Evolutionary conservation across 495 filamentous ascomycete species (phyloP), one percentile per base, ranked within the genome.

Genomic region (Penicillium goetzii): DNA sequence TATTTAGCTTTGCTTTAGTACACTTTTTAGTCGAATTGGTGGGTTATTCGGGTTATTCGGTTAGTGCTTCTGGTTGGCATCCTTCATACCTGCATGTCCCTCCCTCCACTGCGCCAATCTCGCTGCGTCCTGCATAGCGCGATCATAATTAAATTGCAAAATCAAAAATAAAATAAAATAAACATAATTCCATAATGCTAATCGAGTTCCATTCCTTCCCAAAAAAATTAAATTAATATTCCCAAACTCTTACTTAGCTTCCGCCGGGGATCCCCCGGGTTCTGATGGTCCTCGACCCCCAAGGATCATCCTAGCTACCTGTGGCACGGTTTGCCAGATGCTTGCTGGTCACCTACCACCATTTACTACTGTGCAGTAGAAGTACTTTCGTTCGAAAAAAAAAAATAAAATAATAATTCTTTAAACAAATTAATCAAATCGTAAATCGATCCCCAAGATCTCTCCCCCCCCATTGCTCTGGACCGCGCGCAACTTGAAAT

Each of bases 251-350:
- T 21, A 19, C 17, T 19, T 52, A 47, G 41, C 7, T 33, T 34
- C 57, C 56, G 25, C 50, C 56, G 58, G 61, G 64, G 67, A 59
- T 67, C 58, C 64, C 65, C 68, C 59, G 61, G 72, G 67, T 73
- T 59, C 61, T 66, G 47, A 69, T 67, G 25, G 9, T 36, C 52
- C 14, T 28, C 47, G 30, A 61, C 62, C 38, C 56, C 66, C 75
- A 70, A 65, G 76, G 76, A 78, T 80, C 62, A 78, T 74, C 74
- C 77, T 57, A 43, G 38, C 60, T 68, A 60, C 50, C 33, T 61
- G 56, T 57, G 49, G 28, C 59, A 30, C 26, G 23, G 34, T 57
- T 59, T 65, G 32, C 30, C 32, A 59, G 3, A 52, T 56, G 45
- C 62, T 56, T 55, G 53, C 58, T 64, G 56, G 33, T 55, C 59